A percentile compares a stretch with the other conserved stretches of the same genome.
phyloP scores from a whole-genome alignment of 495 filamentous ascomycete species.

The Hapsidospora chrysogenum region DNA sequence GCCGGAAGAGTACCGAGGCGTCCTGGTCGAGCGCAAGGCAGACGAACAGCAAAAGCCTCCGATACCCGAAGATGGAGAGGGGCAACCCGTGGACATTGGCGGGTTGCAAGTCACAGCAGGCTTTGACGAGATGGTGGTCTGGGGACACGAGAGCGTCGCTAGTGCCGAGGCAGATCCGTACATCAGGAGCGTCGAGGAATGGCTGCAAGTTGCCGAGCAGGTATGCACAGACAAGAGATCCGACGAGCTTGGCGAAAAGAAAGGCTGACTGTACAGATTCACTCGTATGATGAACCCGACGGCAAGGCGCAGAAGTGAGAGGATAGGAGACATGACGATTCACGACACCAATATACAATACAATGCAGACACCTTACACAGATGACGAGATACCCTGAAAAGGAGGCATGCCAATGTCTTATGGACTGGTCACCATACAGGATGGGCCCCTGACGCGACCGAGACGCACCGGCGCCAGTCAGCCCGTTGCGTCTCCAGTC shows the following conservation, averaged over 20 bases:
- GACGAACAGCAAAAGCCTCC: no score
- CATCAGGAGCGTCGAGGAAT: conserved; percentile 57
- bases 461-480: no score
- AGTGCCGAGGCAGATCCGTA: conserved; percentile 36
- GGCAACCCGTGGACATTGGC: conserved; percentile 26
- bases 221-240: no score
- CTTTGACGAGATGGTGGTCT: conserved; percentile 70
- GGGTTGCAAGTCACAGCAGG: no score
- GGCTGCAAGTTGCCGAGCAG: conserved; percentile 58
- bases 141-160: conserved; percentile 52
- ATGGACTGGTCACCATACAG: no score
- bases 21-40: conserved; percentile 18
- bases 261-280: neutral
- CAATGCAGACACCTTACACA: no score
- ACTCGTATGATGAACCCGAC: neutral
- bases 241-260: no score
- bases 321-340: neutral
- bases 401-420: no score
- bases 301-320: neutral
- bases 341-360: no score
- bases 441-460: no score
- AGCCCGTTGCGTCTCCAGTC: no score
- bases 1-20: conserved; percentile 60
- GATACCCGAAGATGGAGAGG: conserved; percentile 27
- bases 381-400: no score